Evolutionary conservation across 1,284 basidiomycete species (phyloP), one percentile per base, ranked within the genome.

Genomic region (Anthracocystis panici-leucophaei): DNA sequence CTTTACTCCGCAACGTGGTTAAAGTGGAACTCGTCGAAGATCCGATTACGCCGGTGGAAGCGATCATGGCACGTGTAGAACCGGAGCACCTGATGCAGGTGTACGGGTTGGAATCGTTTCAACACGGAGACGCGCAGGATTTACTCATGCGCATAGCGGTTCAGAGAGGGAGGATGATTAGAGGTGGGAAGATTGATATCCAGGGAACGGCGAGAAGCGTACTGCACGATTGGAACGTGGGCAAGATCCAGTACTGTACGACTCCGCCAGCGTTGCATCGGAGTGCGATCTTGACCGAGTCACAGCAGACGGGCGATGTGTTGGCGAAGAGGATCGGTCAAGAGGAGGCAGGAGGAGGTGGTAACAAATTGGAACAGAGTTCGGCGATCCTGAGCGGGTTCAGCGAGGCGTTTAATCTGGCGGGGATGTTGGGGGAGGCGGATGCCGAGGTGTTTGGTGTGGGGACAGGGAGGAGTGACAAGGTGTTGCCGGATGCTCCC

Each of bases 191-290:
- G 2, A 95, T 96, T 0, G 95, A 98, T 85, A 86, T 96, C 20
- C 90, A 92, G 50, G 89, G 91, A 0, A 90, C 93, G 0, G 94
- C 95, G 0, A 90, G 93, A 31, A 91, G 91, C 16, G 89, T 98
- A n/a, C 86, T 99, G 5, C 90, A 89, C 51, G 96, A 99, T 85
- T 98, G 96, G 95, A 98, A 98, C 83, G 90, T 93, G 73, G 94
- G 97, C 81, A 95, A 94, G 83, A 97, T 98, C 27, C 91, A 92
- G 0, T 98, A 94, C 86, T 92, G 89, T 86, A 93, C 93, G 1
- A 85, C 88, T 1, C 93, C 95, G 2, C 95, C 96, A 0, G 56
- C 65, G 5, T 23, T 76, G 52, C 74, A 76, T 58, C 57, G 65
- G 3, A 68, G 65, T 12, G 74, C 74, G 20, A 59, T 76, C 27